Percentiles rank a stretch among this genome's conserved stretches.
These are phyloP conservation scores for Chytriomyces hyalinus DNA, from an alignment of 192 early-diverging fungal species.

Conservation along the genomic window DNA sequence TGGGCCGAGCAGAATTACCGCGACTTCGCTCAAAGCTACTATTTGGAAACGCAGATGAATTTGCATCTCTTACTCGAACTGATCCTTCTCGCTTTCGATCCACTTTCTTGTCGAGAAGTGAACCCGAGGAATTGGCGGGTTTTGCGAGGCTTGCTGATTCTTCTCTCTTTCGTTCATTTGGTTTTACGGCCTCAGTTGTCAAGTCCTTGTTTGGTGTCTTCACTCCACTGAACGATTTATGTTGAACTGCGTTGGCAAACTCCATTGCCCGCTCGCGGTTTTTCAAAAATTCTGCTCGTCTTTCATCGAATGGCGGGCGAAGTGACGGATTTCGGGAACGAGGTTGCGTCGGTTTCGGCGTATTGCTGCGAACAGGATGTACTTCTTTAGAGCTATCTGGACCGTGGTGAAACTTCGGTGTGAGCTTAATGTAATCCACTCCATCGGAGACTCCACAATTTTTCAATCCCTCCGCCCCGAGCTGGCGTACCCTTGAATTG, in stretches of 20 bases:
- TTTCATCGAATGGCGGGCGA: background rate
- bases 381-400: background rate
- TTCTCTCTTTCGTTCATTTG: background rate
- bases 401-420: background rate
- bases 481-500: slow-evolving; percentile 10
- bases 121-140: background rate
- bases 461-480: slow-evolving; percentile 11
- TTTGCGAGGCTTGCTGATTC: background rate
- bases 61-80: too few species aligned
- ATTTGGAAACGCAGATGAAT: too few species aligned
- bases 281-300: background rate
- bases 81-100: too few species aligned
- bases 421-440: slow-evolving; percentile 19
- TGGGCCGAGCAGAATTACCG: too few species aligned
- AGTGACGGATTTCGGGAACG: background rate
- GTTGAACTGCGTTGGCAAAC: background rate
- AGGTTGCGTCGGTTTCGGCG: background rate
- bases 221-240: background rate
- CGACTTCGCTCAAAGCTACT: too few species aligned
- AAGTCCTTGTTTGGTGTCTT: background rate
- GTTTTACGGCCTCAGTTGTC: background rate
- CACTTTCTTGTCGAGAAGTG: too few species aligned
- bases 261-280: background rate
- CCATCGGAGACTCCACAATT: background rate
- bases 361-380: too few species aligned